These are phyloP conservation scores for Magnolia changhungtana DNA, from an alignment of 164 flowering plant genomes.

Conservation along the genomic window DNA sequence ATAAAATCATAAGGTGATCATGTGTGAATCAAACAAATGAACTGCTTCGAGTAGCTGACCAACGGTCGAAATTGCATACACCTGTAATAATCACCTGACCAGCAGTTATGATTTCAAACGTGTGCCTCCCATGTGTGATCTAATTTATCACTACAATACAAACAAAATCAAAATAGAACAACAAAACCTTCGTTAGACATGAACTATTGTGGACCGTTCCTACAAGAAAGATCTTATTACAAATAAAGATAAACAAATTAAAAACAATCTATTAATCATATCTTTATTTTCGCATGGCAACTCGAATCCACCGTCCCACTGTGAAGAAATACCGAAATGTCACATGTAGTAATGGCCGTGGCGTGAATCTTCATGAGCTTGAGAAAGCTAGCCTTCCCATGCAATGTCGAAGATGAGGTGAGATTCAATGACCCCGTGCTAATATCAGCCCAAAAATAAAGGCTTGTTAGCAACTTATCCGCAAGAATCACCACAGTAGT, in stretches of 20 bases:
- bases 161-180: background rate
- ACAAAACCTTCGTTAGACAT: background rate
- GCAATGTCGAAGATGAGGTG: conserved; percentile 25
- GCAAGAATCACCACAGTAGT: conserved; percentile 22
- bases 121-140: too few species aligned
- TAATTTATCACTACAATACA: too few species aligned
- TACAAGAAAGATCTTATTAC: background rate
- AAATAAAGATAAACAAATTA: background rate
- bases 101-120: too few species aligned
- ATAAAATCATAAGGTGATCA: too few species aligned
- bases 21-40: too few species aligned
- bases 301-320: conserved; percentile 8
- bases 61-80: too few species aligned
- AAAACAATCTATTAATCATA: conserved; percentile 8
- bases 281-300: conserved; percentile 25
- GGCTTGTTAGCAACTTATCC: conserved; percentile 19
- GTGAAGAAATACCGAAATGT: conserved; percentile 23
- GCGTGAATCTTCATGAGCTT: conserved; percentile 32
- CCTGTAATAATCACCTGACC: too few species aligned
- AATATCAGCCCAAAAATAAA: conserved; percentile 22
- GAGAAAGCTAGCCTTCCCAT: conserved; percentile 32
- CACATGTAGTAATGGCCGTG: conserved; percentile 21
- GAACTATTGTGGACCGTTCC: background rate
- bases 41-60: too few species aligned
- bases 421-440: conserved; percentile 29